phyloP scores from a whole-genome alignment of 768 basidiomycete genomes.

The Tephrocybe sp. region DNA sequence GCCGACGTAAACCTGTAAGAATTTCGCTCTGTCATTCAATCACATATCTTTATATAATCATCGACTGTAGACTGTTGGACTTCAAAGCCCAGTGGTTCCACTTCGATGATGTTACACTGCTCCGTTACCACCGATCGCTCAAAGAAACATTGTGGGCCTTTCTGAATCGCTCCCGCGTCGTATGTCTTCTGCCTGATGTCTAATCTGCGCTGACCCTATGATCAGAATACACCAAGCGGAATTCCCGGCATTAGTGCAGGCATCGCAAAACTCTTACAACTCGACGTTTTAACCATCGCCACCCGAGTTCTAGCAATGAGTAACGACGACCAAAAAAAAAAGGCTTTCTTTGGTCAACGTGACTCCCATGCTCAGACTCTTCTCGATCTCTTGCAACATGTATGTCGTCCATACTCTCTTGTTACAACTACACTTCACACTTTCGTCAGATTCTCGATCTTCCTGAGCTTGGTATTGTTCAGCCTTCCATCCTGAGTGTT shows the following conservation, averaged over 20 bases:
- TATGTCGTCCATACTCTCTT: background rate
- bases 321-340: conserved; percentile 3
- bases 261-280: background rate
- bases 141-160: conserved; percentile 9
- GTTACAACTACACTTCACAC: background rate
- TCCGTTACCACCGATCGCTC: conserved; percentile 4
- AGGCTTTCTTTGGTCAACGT: background rate
- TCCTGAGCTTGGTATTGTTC: conserved; percentile 3
- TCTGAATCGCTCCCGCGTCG: conserved; percentile 1
- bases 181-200: background rate
- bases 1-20: background rate
- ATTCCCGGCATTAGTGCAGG: background rate
- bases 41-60: background rate
- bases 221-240: background rate
- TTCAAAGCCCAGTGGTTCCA: conserved; percentile 5
- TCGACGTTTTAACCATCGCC: conserved; percentile 6
- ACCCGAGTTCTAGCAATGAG: conserved; percentile 2
- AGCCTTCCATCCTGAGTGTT: conserved; percentile 3
- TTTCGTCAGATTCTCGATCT: conserved; percentile 6
- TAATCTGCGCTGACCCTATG: background rate
- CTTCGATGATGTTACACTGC: conserved; percentile 3
- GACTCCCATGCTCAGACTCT: conserved; percentile 5
- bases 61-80: conserved; percentile 1
- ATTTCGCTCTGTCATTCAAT: background rate
- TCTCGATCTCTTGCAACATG: conserved; percentile 9